Conservation (phyloP, 345 rosid genomes). For the Adansonia digitata region DNA sequence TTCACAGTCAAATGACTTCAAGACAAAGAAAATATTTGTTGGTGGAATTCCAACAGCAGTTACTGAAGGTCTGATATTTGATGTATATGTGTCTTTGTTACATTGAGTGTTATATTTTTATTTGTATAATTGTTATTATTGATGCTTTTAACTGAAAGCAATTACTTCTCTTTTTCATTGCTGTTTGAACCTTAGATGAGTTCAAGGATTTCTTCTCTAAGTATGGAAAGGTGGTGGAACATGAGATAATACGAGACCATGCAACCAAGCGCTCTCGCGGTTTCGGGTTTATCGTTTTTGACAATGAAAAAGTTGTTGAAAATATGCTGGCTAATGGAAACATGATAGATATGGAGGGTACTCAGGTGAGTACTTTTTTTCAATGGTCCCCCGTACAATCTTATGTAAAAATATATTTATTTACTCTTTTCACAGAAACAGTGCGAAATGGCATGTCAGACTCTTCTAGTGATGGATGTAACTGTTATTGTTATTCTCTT, state of each 20-base stretch:
- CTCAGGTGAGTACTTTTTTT: conserved; percentile 1
- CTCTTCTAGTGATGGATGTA: not conserved
- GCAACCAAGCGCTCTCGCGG: conserved; percentile 81
- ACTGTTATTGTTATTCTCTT: not conserved
- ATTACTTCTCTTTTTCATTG: not conserved
- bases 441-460: not conserved
- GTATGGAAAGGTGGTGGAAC: conserved; percentile 68
- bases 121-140: not conserved
- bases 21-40: conserved; percentile 87
- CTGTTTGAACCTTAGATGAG: conserved; percentile 51
- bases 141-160: not conserved
- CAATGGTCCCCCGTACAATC: not conserved
- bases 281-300: conserved; percentile 89
- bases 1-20: conserved; percentile 61
- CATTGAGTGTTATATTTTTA: not conserved
- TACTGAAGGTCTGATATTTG: conserved; percentile 52
- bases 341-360: conserved; percentile 84
- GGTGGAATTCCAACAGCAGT: conserved; percentile 85
- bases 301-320: conserved; percentile 79
- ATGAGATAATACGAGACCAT: conserved; percentile 90
- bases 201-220: conserved; percentile 75
- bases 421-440: not conserved
- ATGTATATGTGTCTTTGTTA: not conserved
- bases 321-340: conserved; percentile 73
- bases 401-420: not conserved